phyloP scores from a whole-genome alignment of 768 basidiomycete species.

The Rhizopogon roseolus region DNA sequence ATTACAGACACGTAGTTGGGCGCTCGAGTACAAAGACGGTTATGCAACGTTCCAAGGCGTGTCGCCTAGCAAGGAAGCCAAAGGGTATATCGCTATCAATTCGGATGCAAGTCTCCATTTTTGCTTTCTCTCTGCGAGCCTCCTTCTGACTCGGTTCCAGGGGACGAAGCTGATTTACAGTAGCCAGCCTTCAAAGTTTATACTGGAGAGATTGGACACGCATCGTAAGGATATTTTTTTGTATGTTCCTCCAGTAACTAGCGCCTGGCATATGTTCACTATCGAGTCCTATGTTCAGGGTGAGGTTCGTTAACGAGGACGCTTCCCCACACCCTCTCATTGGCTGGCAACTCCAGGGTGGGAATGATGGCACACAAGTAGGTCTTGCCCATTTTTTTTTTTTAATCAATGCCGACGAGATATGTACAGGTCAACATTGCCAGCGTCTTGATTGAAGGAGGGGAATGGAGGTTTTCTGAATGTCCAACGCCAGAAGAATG shows the following conservation, averaged over 20 bases:
- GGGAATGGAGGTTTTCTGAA: too few species aligned
- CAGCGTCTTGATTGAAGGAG: too few species aligned
- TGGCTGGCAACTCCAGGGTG: not conserved
- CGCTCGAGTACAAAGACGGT: not conserved
- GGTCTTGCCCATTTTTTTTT: too few species aligned
- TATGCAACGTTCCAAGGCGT: not conserved
- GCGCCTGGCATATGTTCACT: not conserved
- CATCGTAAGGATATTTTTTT: not conserved
- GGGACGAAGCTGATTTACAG: not conserved
- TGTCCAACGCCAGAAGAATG: too few species aligned
- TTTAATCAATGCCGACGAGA: too few species aligned
- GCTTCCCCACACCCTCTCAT: not conserved
- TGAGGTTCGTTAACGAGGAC: not conserved
- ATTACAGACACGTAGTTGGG: not conserved
- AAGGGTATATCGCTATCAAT: not conserved
- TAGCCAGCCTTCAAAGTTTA: not conserved
- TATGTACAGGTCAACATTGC: too few species aligned
- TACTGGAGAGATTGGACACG: too few species aligned
- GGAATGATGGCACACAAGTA: too few species aligned
- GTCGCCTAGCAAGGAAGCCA: not conserved
- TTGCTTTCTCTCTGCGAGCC: too few species aligned
- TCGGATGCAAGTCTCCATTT: not conserved
- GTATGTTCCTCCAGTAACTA: not conserved
- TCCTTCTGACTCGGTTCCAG: not conserved
- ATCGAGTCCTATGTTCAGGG: not conserved